Conservation (phyloP, 768 basidiomycete genomes). For the Paxillus ammoniavirescens region DNA sequence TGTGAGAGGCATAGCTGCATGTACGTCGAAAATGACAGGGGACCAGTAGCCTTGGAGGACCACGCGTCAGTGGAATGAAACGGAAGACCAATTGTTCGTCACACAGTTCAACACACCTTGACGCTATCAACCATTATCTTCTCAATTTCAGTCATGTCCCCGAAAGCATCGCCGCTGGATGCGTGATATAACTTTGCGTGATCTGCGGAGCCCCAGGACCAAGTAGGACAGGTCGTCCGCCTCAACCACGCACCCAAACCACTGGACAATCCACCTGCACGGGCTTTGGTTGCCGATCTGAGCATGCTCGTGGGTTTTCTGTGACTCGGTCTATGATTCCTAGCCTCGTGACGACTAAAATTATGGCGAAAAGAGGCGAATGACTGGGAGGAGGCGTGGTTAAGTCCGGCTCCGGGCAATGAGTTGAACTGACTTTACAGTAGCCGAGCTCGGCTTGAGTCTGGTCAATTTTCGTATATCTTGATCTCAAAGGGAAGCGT, state of each 20-base stretch:
- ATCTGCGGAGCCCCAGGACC: background rate
- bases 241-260: background rate
- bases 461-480: background rate
- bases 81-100: background rate
- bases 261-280: background rate
- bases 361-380: background rate
- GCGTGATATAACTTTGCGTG: background rate
- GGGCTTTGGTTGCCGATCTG: slow-evolving; percentile 1
- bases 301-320: slow-evolving; percentile 1
- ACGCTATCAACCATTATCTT: slow-evolving; percentile 69
- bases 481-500: background rate
- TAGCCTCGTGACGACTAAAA: too few species aligned
- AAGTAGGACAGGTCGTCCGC: slow-evolving; percentile 1
- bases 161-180: slow-evolving; percentile 1
- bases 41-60: slow-evolving; percentile 71
- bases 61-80: background rate
- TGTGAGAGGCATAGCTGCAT: slow-evolving; percentile 91
- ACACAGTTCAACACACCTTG: slow-evolving; percentile 46
- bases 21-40: slow-evolving; percentile 83
- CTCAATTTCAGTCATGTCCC: slow-evolving; percentile 47
- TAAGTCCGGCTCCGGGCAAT: background rate
- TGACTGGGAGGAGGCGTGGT: background rate
- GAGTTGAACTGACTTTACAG: background rate
- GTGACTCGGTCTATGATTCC: background rate
- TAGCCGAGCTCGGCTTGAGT: background rate